Percentiles rank a stretch among this genome's conserved stretches.
These are phyloP conservation scores for Kazachstania taianensis DNA, from an alignment of 805 yeast genomes.

Conservation along the genomic window DNA sequence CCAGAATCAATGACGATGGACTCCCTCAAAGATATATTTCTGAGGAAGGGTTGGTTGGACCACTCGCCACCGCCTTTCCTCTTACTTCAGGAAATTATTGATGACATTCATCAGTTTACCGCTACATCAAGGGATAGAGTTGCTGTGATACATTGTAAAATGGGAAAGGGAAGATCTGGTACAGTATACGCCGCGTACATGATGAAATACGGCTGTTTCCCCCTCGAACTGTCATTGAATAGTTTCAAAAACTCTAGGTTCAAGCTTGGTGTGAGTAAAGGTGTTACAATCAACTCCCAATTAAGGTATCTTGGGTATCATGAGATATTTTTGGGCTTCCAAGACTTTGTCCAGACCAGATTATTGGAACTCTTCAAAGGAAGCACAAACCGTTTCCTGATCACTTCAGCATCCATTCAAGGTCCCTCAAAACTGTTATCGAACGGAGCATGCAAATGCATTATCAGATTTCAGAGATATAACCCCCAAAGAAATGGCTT, in stretches of 20 bases:
- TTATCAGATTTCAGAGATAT: conserved; percentile 17
- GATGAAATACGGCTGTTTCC: conserved; percentile 37
- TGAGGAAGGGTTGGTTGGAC: conserved; percentile 52
- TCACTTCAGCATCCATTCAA: conserved; percentile 11
- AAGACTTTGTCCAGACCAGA: conserved; percentile 5
- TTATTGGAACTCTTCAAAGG: conserved; percentile 8
- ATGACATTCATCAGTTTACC: conserved; percentile 38
- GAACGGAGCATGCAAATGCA: conserved; percentile 5
- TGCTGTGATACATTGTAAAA: conserved; percentile 75
- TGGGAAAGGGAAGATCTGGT: conserved; percentile 91
- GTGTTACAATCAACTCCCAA: conserved; percentile 68
- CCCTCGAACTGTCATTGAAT: conserved; percentile 38
- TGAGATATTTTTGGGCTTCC: conserved; percentile 20
- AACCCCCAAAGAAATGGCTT: conserved; percentile 2
- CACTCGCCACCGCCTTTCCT: conserved; percentile 65
- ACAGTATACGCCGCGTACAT: conserved; percentile 61
- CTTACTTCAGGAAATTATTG: conserved; percentile 36
- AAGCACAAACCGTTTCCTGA: no score
- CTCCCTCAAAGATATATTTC: background rate
- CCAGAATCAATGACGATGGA: background rate
- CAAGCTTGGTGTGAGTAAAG: conserved; percentile 45
- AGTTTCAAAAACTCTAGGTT: conserved; percentile 50
- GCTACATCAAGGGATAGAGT: conserved; percentile 30
- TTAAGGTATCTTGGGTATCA: conserved; percentile 55
- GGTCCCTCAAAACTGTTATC: conserved; percentile 11